phyloP scores from a whole-genome alignment of 2,329 filamentous ascomycete genomes.

The Cercospora zeae-maydis region DNA sequence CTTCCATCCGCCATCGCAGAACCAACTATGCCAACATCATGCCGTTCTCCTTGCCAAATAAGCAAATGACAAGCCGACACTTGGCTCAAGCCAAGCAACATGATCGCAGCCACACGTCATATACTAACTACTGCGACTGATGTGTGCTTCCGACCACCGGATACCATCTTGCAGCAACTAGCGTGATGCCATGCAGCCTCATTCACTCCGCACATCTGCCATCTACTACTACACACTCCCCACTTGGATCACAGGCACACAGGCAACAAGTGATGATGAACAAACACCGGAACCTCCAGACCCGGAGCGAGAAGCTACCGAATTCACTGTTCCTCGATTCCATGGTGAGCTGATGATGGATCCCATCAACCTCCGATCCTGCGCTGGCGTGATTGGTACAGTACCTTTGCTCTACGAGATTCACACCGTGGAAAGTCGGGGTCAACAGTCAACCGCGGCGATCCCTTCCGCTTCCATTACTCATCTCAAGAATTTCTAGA shows the following conservation, averaged over 20 bases:
- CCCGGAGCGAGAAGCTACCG: neutral
- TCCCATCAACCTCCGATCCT: no score
- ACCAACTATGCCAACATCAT: neutral
- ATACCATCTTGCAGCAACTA: neutral
- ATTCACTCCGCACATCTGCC: neutral
- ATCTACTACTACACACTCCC: no score
- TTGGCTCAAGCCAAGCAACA: neutral
- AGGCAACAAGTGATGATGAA: neutral
- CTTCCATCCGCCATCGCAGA: no score
- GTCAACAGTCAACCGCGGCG: neutral
- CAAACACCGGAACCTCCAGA: neutral
- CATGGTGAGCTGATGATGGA: no score
- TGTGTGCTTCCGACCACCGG: neutral
- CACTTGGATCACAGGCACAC: no score
- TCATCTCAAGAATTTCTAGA: neutral
- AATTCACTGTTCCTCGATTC: neutral
- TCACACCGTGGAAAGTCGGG: neutral
- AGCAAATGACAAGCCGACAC: conserved; percentile 5
- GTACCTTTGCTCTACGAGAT: neutral
- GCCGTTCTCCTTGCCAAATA: neutral
- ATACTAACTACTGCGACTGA: no score
- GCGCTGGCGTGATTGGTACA: no score
- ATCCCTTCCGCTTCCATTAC: neutral
- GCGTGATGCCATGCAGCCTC: neutral
- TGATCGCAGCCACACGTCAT: neutral